phyloP scores from a whole-genome alignment of 371 early-diverging fungal species.

The Capillidium rhysosporum region DNA sequence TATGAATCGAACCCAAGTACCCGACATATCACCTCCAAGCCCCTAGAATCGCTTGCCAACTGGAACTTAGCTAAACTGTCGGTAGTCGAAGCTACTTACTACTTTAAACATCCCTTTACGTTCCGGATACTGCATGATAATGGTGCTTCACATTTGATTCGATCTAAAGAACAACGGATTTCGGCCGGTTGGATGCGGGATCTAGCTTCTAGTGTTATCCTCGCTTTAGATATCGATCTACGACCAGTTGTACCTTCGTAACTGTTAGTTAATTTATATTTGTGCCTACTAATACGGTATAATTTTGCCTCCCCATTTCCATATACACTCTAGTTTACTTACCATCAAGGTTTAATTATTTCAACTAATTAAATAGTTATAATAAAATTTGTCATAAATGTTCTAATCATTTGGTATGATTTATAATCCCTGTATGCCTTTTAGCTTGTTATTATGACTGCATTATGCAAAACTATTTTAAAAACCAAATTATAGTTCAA shows the following conservation, averaged over 20 bases:
- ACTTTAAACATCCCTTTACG: not conserved
- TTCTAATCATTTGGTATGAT: no score
- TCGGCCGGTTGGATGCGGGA: not conserved
- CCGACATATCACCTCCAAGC: not conserved
- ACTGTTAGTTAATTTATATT: no score
- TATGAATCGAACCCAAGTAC: not conserved
- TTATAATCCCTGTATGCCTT: no score
- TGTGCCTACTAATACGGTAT: no score
- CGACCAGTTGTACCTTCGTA: not conserved
- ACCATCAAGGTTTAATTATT: no score
- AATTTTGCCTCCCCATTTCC: no score
- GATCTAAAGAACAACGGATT: not conserved
- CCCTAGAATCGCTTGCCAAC: not conserved
- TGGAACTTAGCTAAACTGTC: not conserved
- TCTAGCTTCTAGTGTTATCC: not conserved
- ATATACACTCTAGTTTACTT: no score
- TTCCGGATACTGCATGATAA: not conserved
- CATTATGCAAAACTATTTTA: no score
- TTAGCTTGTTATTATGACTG: no score
- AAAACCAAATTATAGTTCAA: no score
- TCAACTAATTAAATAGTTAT: no score
- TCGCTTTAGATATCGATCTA: not conserved
- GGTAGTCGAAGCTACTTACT: not conserved
- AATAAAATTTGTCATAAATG: no score
- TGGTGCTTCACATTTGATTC: not conserved